Conservation (phyloP, 257 asterid species). For the Perilla frutescens region DNA sequence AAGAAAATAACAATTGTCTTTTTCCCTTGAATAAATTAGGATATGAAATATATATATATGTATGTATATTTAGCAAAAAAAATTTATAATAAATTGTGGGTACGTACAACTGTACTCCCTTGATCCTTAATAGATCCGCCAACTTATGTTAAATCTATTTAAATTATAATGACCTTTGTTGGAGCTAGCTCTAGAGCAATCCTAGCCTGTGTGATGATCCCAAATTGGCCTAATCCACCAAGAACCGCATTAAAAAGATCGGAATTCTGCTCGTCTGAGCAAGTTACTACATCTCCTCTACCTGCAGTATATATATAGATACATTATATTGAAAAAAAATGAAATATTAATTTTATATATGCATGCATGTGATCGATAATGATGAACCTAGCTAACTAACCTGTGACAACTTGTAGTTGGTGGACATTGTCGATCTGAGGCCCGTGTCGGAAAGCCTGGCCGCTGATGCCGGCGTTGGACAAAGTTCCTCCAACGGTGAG, state of each 20-base stretch:
- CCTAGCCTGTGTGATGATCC: slow-evolving; percentile 77
- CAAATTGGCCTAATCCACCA: slow-evolving; percentile 93
- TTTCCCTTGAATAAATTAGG: no score
- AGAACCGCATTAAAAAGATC: slow-evolving; percentile 81
- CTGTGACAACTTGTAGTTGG: slow-evolving; percentile 86
- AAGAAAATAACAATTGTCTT: no score
- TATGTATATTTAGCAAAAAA: no score
- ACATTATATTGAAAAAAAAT: not conserved
- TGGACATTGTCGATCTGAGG: slow-evolving; percentile 87
- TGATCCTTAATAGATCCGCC: no score
- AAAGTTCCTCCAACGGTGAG: slow-evolving; percentile 93
- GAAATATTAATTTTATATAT: not conserved
- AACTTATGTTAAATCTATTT: not conserved
- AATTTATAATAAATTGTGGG: no score
- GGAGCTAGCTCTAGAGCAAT: slow-evolving; percentile 85
- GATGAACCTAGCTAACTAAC: slow-evolving; percentile 34
- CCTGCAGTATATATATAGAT: slow-evolving; percentile 44
- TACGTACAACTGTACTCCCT: no score
- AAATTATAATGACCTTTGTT: slow-evolving; percentile 43
- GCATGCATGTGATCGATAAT: not conserved
- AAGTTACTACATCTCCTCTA: slow-evolving; percentile 66
- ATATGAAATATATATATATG: no score
- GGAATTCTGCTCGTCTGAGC: slow-evolving; percentile 64
- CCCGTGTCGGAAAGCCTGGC: slow-evolving; percentile 86
- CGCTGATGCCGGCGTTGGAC: slow-evolving; percentile 89